These are phyloP conservation scores for Mortierella antarctica DNA, from an alignment of 192 early-diverging fungal genomes.

Conservation along the genomic window DNA sequence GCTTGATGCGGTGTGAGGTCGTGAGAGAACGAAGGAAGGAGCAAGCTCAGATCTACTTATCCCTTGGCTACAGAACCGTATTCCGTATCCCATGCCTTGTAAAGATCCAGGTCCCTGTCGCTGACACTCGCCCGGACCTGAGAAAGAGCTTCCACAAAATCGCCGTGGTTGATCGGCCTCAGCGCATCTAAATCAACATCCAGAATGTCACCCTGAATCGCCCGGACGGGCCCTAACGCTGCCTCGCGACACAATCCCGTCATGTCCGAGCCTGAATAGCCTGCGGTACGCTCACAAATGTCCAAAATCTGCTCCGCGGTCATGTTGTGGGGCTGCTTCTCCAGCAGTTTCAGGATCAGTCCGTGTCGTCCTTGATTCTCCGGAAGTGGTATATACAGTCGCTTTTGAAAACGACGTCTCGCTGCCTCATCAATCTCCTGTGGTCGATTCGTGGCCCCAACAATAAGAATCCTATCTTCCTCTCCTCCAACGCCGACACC, in stretches of 20 bases:
- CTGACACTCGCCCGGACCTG: slow-evolving; percentile 91
- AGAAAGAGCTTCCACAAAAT: slow-evolving; percentile 84
- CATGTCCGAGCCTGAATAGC: slow-evolving; percentile 91
- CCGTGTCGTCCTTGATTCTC: slow-evolving; percentile 72
- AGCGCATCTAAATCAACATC: slow-evolving; percentile 34
- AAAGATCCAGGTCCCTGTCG: slow-evolving; percentile 79
- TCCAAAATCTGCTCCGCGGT: slow-evolving; percentile 65
- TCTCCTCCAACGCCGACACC: slow-evolving; percentile 79
- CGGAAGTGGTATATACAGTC: slow-evolving; percentile 88
- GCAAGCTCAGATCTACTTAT: background rate
- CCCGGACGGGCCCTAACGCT: slow-evolving; percentile 68
- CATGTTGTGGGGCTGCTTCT: slow-evolving; percentile 66
- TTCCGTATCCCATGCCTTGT: slow-evolving; percentile 76
- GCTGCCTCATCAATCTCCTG: slow-evolving; percentile 96
- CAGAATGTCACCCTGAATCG: slow-evolving; percentile 48
- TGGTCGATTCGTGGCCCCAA: slow-evolving; percentile 78
- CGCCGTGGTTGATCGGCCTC: slow-evolving; percentile 76
- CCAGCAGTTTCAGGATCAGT: slow-evolving; percentile 74
- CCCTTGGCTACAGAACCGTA: slow-evolving; percentile 68
- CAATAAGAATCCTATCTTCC: slow-evolving; percentile 83
- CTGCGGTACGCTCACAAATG: slow-evolving; percentile 75
- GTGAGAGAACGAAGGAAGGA: background rate
- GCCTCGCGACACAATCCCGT: slow-evolving; percentile 84
- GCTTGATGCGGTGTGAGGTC: too few species aligned
- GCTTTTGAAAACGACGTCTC: slow-evolving; percentile 73